Percentiles rank a stretch among this genome's conserved stretches.
These are phyloP conservation scores for Narthecium ossifragum DNA, from an alignment of 106 monocot species.

Conservation along the genomic window DNA sequence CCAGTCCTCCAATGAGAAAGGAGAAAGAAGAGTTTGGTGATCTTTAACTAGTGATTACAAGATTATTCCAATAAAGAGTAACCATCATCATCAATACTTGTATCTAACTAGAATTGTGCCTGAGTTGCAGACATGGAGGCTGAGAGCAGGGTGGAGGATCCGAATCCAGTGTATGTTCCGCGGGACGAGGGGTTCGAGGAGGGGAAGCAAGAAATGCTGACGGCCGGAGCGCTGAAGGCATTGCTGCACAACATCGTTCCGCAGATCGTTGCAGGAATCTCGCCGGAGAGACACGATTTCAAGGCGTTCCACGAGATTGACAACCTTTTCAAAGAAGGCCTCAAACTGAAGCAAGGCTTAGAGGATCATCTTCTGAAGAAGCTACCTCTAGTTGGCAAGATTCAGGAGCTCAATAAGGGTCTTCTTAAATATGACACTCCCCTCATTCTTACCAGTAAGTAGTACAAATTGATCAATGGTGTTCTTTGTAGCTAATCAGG, in stretches of 20 bases:
- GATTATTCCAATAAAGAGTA: too few relatives aligned
- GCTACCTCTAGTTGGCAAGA: conserved; percentile 50
- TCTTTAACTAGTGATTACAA: too few relatives aligned
- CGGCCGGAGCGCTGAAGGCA: conserved; percentile 40
- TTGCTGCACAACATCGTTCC: conserved; percentile 70
- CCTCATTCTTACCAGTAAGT: conserved; percentile 72
- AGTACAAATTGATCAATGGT: too few relatives aligned
- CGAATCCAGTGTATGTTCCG: conserved; percentile 61
- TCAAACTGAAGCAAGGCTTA: conserved; percentile 44
- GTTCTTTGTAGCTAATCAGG: too few relatives aligned
- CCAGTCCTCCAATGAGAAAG: too few relatives aligned
- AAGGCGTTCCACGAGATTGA: conserved; percentile 77
- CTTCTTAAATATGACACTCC: conserved; percentile 70
- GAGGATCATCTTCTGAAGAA: conserved; percentile 54
- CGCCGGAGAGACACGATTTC: conserved; percentile 54
- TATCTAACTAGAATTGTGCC: too few relatives aligned
- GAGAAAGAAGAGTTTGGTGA: too few relatives aligned
- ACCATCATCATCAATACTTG: too few relatives aligned
- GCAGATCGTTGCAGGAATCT: conserved; percentile 31
- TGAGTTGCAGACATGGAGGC: conserved; percentile 25
- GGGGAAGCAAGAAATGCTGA: conserved; percentile 54
- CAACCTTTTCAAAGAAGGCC: conserved; percentile 72
- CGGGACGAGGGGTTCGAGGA: conserved; percentile 85
- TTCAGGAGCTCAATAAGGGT: conserved; percentile 49
- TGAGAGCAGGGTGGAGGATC: conserved; percentile 71